phyloP scores from a whole-genome alignment of 108 stramenopile species.

The Parmales sp. region DNA sequence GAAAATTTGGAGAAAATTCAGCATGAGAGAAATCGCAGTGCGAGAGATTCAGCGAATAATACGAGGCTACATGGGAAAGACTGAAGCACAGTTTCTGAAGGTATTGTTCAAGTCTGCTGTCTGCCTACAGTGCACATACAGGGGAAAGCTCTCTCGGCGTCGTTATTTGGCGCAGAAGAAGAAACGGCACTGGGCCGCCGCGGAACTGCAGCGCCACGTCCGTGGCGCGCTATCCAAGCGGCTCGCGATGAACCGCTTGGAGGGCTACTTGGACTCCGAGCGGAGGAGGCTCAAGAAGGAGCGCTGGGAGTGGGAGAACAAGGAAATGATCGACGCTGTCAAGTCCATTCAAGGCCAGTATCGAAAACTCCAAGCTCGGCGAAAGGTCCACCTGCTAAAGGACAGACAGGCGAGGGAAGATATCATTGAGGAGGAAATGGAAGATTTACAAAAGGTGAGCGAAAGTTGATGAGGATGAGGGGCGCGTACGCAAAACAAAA shows the following conservation, averaged over 20 bases:
- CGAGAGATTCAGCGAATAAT: conserved; percentile 8
- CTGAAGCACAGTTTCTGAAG: conserved; percentile 3
- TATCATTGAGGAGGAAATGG: conserved; percentile 6
- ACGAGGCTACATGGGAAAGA: background rate
- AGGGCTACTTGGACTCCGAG: background rate
- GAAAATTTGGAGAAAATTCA: background rate
- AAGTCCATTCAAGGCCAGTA: background rate
- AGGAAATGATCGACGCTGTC: background rate
- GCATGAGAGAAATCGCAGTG: background rate
- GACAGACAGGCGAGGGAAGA: conserved; percentile 7
- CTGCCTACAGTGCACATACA: background rate
- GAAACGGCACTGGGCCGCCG: background rate
- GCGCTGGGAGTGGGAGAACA: background rate
- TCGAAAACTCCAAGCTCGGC: background rate
- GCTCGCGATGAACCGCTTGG: background rate
- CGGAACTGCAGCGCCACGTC: background rate
- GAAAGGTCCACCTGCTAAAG: conserved; percentile 10
- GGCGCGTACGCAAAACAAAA: too few species aligned
- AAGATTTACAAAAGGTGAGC: background rate
- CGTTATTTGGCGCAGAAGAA: background rate
- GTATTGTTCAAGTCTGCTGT: background rate
- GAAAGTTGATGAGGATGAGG: too few species aligned
- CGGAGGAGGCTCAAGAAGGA: background rate
- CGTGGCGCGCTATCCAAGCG: background rate
- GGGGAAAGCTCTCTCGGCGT: background rate